Evolutionary conservation across 225 moss, liverwort and hornwort genomes (phyloP).

Genomic region (Rhytidiadelphus loreus): DNA sequence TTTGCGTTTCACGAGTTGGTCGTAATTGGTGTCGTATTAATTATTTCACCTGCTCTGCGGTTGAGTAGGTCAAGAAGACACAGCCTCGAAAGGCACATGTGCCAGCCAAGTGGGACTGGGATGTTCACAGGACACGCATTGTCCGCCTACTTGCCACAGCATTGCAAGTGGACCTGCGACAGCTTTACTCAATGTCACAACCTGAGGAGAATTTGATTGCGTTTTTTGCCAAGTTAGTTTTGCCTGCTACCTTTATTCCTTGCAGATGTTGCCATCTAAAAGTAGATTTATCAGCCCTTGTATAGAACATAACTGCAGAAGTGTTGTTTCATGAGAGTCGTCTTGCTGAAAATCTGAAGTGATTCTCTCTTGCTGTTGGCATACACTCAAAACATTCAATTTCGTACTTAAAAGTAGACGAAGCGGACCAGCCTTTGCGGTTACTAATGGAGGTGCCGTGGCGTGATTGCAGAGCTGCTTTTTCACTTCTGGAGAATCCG

Average conservation of each 20-base stretch:
- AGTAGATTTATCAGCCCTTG: neutral
- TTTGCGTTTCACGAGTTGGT: neutral
- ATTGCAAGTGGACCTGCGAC: slow-evolving; percentile 70
- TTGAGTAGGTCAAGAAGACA: slow-evolving; percentile 43
- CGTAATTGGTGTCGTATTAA: neutral
- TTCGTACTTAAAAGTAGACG: neutral
- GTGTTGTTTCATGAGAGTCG: neutral
- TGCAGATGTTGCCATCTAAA: neutral
- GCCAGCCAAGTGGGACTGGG: slow-evolving; percentile 90
- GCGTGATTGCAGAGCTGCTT: slow-evolving; percentile 47
- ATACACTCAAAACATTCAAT: neutral
- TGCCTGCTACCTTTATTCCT: neutral
- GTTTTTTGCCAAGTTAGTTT: slow-evolving; percentile 70
- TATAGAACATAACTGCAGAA: neutral
- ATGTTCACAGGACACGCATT: slow-evolving; percentile 54
- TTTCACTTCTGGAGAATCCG: slow-evolving; percentile 69
- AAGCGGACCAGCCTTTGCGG: neutral
- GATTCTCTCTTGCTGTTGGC: neutral
- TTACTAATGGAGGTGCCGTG: slow-evolving; percentile 3
- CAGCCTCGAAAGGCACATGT: slow-evolving; percentile 75
- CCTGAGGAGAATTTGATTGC: slow-evolving; percentile 72
- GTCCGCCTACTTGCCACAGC: slow-evolving; percentile 74
- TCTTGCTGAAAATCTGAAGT: neutral
- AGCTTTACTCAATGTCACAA: slow-evolving; percentile 63
- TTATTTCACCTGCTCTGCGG: neutral